Base-by-base conservation (phyloP, 495 filamentous ascomycete species). In the Talaromyces nanjingensis region DNA sequence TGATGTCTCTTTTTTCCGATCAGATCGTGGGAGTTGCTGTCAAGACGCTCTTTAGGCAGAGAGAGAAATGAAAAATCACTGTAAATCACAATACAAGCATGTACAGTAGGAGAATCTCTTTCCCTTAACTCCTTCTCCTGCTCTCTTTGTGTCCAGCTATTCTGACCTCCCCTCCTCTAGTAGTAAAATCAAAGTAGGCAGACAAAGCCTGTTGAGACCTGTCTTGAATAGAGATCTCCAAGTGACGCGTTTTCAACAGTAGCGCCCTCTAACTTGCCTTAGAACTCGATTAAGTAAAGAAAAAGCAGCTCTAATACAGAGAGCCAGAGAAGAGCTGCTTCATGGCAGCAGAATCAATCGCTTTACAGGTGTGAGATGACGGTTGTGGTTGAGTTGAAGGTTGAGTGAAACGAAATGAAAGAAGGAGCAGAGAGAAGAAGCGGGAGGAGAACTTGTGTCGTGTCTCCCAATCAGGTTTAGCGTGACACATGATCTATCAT, bases 321-420 rank as follows among this genome's bases (percentile, higher is more conserved):
- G 72, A 77, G 67, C 73, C 73, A 71, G 68, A 72, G 68, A 68
- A 63, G 2, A 37, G 64, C 68, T 70, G 71, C 70, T 63, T 57
- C 65, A 69, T 59, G 71, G 72, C 70, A 74, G 71, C 72, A 77
- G 73, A 71, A 70, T 77, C 70, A 72, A 75, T 76, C 71, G 73
- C 73, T 78, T 81, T 81, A 81, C 78, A 74, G 71, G 68, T 67
- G 70, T 68, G 42, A 65, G 65, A 64, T 66, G 63, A 53, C 66
- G 70, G 66, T 61, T 56, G 67, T 65, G 66, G 68, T 64, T 66
- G 66, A 67, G 57, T 59, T 65, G 65, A 71, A 65, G 64, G 69
- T 67, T 65, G 65, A 47, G 62, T 57, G 58, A 47, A 60, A 42
- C 7, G 65, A 66, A 57, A 59, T 65, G 66, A 71, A 64, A 62